Evolutionary conservation across 1,139 yeast species (phyloP).

Genomic region (Pichia sp.): DNA sequence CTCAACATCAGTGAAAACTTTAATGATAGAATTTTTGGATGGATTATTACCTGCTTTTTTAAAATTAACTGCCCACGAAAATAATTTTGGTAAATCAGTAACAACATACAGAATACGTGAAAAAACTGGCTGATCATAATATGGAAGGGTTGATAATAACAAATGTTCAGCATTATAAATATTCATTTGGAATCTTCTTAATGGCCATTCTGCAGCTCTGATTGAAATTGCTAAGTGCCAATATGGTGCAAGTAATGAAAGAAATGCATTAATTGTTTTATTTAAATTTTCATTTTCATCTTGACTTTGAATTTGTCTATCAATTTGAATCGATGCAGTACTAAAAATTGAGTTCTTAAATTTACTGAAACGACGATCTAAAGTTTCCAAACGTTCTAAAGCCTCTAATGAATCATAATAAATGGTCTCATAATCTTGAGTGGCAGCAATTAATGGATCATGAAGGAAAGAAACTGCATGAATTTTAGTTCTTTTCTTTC

Average conservation of each 20-base stretch:
- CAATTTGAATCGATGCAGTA: conserved; percentile 70
- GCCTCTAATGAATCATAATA: conserved; percentile 72
- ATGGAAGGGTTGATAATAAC: conserved; percentile 67
- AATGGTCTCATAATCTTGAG: conserved; percentile 85
- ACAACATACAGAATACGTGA: conserved; percentile 67
- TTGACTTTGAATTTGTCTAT: conserved; percentile 68
- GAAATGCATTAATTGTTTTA: conserved; percentile 65
- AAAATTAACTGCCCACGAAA: conserved; percentile 62
- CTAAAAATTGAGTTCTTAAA: conserved; percentile 73
- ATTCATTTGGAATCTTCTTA: conserved; percentile 85
- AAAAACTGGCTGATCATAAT: conserved; percentile 67
- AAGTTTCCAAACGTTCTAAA: conserved; percentile 54
- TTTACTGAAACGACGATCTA: conserved; percentile 68
- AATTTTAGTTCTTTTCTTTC: conserved; percentile 77
- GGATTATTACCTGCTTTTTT: conserved; percentile 53
- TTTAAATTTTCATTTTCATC: conserved; percentile 73
- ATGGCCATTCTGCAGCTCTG: conserved; percentile 89
- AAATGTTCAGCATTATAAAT: conserved; percentile 70
- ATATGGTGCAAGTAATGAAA: conserved; percentile 67
- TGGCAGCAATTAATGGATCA: conserved; percentile 80
- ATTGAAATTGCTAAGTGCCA: conserved; percentile 70
- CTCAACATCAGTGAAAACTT: conserved; percentile 66
- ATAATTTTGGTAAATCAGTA: conserved; percentile 63
- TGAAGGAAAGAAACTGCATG: conserved; percentile 86
- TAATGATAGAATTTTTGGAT: conserved; percentile 60